Evolutionary conservation across 139 green algal genomes (phyloP), one percentile per base, ranked within the genome.

Genomic region (Haematococcus lacustris): DNA sequence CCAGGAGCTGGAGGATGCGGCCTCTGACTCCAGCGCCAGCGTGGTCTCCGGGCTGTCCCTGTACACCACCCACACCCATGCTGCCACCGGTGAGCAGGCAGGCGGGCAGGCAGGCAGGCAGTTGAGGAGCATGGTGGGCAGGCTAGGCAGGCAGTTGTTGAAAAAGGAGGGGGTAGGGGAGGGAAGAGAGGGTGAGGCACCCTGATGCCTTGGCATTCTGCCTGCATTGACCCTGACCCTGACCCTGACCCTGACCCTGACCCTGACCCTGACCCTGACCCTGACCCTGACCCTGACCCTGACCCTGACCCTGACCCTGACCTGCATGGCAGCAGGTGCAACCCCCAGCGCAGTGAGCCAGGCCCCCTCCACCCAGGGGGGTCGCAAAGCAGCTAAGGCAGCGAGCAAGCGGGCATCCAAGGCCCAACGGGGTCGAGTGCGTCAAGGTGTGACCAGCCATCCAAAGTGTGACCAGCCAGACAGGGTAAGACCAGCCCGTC

Each of bases 351-450:
- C 71, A 1, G n/a, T n/a, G n/a, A 81, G 67, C 43, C 57, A 59
- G 1, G 70, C 77, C 9, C 69, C 82, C 21, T 84, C 76, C 0
- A 88, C 82, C 2, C 57, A 83, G n/a, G 82, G 79, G 25, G 82
- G 79, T 5, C 63, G 72, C 2, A 64, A 57, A n/a, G 65, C 77
- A 41, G 59, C 76, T 28, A 71, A 68, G 43, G 41, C 59, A 28
- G 68, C 38, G 3, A 70, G 75, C 0, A 83, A 83, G 65, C 50
- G 39, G 28, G 59, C 71, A 30, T 50, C 69, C 50, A 84, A 86
- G 57, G 41, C 63, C 47, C 57, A 68, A 28, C 76, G 74, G 47
- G 50, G 33, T 62, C 67, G 67, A 2, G 67, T 72, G 2, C 30
- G 33, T 3, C 67, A 72, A 61, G 67, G 64, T 70, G 37, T 53